Evolutionary conservation across 352 stramenopile species (phyloP), one percentile per base, ranked within the genome.

Genomic region (Globisporangium iwayamae): DNA sequence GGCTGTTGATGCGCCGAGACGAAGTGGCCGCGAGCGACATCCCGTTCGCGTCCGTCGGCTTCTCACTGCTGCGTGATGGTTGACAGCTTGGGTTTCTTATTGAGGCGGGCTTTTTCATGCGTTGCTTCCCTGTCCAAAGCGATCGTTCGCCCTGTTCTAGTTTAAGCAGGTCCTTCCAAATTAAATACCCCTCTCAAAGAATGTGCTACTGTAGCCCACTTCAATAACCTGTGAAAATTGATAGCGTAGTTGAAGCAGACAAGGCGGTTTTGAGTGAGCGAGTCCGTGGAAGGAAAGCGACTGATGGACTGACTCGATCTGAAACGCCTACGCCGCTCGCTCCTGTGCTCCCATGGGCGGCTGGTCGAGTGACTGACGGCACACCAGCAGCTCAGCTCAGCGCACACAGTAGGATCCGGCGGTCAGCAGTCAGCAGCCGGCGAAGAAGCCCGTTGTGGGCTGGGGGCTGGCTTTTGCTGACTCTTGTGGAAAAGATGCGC

Each of bases 271-370:
- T 41, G 36, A 8, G 11, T 41, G 36, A n/a, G 39, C 39, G 32
- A 36, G 25, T 55, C 13, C 25, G 32, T 38, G 25, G 25, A 55
- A 55, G 32, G 32, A 55, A 11, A 13, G 50, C 7, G 50, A 57
- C 51, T 18, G 51, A 57, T 30, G 2, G 50, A 57, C 51, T 18
- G 51, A 57, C 51, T 57, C 51, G 51, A 57, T 57, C 51, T 57
- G 51, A 41, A 57, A 30, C 18, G n/a, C n/a, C 8, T 2, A 9
- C 20, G 9, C 20, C 9, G 14, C 41, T 47, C 41, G 14, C 14
- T 47, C 41, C 32, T 25, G 22, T 16, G 46, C n/a, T 5, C 32
- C 32, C 32, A 36, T 9, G 7, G 4, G 32, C 32, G 32, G 7
- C 32, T 36, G 4, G 2, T 36, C 7, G 32, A 36, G 32, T 8